A percentile compares a stretch with the other conserved stretches of the same genome.
Conservation (phyloP, 257 asterid species). For the Penstemon davidsonii region DNA sequence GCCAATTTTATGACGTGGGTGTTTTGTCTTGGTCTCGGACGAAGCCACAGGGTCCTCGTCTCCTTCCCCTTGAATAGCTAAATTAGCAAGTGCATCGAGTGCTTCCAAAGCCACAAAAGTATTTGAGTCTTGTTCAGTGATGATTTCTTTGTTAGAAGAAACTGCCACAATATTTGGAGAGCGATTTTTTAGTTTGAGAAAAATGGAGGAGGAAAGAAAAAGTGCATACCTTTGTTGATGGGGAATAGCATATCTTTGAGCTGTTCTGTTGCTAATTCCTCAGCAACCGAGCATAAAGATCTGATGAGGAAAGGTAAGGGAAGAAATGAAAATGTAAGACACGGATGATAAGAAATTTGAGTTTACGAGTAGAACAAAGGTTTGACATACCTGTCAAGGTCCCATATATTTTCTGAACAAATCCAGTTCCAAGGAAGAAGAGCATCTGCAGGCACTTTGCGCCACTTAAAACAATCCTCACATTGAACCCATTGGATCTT, state of each 20-base stretch:
- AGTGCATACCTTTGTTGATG: slow-evolving; percentile 44
- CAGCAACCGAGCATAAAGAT: slow-evolving; percentile 65
- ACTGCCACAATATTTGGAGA: slow-evolving; percentile 39
- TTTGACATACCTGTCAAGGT: slow-evolving; percentile 59
- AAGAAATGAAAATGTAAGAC: slow-evolving; percentile 13
- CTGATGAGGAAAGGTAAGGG: slow-evolving; percentile 40
- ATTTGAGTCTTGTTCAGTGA: slow-evolving; percentile 40
- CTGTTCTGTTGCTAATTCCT: slow-evolving; percentile 61
- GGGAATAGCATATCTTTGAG: slow-evolving; percentile 56
- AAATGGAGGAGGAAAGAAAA: slow-evolving; percentile 4
- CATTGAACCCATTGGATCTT: slow-evolving; percentile 83
- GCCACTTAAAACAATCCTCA: slow-evolving; percentile 95
- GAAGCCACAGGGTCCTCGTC: slow-evolving; percentile 40
- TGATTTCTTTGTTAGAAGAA: slow-evolving; percentile 42
- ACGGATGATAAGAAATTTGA: slow-evolving; percentile 2
- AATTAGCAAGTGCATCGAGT: slow-evolving; percentile 68
- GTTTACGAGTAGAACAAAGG: slow-evolving; percentile 10
- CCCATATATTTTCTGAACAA: slow-evolving; percentile 70
- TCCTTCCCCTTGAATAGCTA: slow-evolving; percentile 59
- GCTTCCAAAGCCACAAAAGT: slow-evolving; percentile 54
- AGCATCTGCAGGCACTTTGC: slow-evolving; percentile 74
- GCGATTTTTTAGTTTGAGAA: background rate
- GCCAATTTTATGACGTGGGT: slow-evolving; percentile 75
- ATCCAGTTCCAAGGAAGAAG: slow-evolving; percentile 77
- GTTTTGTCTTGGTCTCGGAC: slow-evolving; percentile 56